Percentiles rank a stretch among this genome's conserved stretches.
These are phyloP conservation scores for Amanita rubescens DNA, from an alignment of 768 basidiomycete genomes.

Conservation along the genomic window DNA sequence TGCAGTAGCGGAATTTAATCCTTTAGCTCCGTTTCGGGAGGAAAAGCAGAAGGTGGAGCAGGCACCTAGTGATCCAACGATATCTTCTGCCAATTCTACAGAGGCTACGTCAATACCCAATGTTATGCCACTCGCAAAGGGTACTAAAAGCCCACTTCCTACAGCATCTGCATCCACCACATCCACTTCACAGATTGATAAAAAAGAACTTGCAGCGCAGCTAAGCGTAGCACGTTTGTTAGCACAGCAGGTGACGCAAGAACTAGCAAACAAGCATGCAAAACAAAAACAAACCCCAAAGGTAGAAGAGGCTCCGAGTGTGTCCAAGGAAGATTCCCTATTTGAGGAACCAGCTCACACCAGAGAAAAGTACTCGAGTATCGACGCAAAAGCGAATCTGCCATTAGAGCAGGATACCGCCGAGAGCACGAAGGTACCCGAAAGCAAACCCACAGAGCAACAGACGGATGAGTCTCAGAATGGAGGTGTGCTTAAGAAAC, in stretches of 20 bases:
- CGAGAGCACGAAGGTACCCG: background rate
- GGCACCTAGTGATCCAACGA: background rate
- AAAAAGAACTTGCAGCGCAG: background rate
- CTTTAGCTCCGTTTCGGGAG: background rate
- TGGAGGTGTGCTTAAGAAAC: background rate
- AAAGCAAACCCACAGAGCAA: background rate
- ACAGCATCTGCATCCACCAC: background rate
- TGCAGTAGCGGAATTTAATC: slow-evolving; percentile 5
- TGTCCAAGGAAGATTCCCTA: background rate
- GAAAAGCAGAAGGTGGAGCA: background rate
- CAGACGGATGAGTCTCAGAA: background rate
- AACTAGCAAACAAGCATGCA: background rate
- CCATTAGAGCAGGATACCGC: no score
- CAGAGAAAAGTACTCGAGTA: background rate
- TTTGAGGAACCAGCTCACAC: background rate
- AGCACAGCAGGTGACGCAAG: background rate
- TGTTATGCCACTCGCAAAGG: no score
- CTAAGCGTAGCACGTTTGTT: slow-evolving; percentile 1
- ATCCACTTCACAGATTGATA: background rate
- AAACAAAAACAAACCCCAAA: background rate
- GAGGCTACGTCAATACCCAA: background rate
- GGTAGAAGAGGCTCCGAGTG: background rate
- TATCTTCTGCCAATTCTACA: background rate
- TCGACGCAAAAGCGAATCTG: no score
- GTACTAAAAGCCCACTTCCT: background rate